Conservation (phyloP, 495 filamentous ascomycete species). For the Penicillium subrubescens region DNA sequence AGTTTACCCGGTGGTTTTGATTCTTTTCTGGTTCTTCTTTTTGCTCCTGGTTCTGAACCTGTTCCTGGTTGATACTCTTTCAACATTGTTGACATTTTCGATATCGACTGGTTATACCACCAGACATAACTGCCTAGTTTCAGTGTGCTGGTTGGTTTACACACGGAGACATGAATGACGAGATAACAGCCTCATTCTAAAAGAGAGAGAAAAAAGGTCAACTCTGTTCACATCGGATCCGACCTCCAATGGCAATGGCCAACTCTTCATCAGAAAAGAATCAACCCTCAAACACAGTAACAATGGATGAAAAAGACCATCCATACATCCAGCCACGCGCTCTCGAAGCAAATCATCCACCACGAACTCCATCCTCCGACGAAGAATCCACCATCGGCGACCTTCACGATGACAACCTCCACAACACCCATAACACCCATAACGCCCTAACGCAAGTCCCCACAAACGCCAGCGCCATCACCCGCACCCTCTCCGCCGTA, state of each 20-base stretch:
- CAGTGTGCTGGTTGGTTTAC: background rate
- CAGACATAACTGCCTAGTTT: background rate
- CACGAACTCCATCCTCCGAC: conserved; percentile 16
- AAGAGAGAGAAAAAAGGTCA: background rate
- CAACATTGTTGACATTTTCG: background rate
- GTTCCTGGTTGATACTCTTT: background rate
- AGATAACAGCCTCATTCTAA: background rate
- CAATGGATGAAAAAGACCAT: conserved; percentile 14
- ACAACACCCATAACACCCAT: conserved; percentile 3
- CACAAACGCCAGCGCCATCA: conserved; percentile 33
- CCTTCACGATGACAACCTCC: background rate
- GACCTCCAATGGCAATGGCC: conserved; percentile 2
- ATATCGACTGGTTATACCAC: background rate
- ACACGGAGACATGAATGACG: conserved; percentile 5
- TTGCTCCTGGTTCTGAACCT: background rate
- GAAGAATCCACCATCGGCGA: conserved; percentile 29
- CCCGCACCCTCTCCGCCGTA: conserved; percentile 40
- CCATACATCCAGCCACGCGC: background rate
- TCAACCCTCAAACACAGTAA: conserved; percentile 5
- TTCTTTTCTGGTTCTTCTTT: background rate
- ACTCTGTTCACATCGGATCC: background rate
- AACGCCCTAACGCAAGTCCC: conserved; percentile 25
- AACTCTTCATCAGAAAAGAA: conserved; percentile 1
- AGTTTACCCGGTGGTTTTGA: background rate
- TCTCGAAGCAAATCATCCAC: conserved; percentile 12